These are phyloP conservation scores for Hygrophorus pudorinus DNA, from an alignment of 768 basidiomycete species.

Conservation along the genomic window DNA sequence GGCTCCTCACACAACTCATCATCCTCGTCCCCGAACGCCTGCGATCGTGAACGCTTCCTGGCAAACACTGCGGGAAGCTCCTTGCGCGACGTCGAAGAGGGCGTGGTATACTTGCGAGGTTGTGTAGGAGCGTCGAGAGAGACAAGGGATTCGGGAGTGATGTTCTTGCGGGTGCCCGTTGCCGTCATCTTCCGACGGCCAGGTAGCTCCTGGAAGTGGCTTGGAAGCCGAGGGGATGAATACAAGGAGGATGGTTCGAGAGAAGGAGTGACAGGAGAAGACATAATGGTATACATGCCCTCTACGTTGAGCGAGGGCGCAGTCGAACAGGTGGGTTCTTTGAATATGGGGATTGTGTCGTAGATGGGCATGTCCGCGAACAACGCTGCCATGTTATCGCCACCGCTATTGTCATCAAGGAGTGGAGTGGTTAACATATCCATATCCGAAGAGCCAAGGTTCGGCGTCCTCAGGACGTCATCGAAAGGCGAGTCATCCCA, in stretches of 20 bases:
- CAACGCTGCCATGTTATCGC: not conserved
- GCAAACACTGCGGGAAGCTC: slow-evolving; percentile 64
- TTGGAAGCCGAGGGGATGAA: slow-evolving; percentile 4
- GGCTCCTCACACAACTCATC: slow-evolving; percentile 32
- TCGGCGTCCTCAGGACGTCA: slow-evolving; percentile 30
- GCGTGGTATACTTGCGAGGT: slow-evolving; percentile 57
- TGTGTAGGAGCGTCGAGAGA: slow-evolving; percentile 76
- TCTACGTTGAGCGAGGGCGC: not conserved
- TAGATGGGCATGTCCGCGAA: slow-evolving; percentile 19
- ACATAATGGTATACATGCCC: slow-evolving; percentile 3
- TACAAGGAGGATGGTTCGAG: slow-evolving; percentile 5
- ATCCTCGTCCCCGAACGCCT: slow-evolving; percentile 44
- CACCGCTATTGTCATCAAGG: slow-evolving; percentile 10
- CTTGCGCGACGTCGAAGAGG: slow-evolving; percentile 72
- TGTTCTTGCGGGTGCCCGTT: slow-evolving; percentile 66
- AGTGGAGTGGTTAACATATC: slow-evolving; percentile 18
- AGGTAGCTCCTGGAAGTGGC: not conserved
- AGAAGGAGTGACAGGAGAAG: slow-evolving; percentile 7
- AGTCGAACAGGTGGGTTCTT: not conserved
- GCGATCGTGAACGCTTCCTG: slow-evolving; percentile 42
- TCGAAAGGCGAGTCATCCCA: slow-evolving; percentile 25
- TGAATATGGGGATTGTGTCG: slow-evolving; percentile 3
- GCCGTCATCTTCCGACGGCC: slow-evolving; percentile 28
- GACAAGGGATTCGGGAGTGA: slow-evolving; percentile 55
- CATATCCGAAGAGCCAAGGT: slow-evolving; percentile 15